Percentiles rank a stretch among this genome's conserved stretches.
These are phyloP conservation scores for Moricandia arvensis DNA, from an alignment of 345 rosid genomes.

Conservation along the genomic window DNA sequence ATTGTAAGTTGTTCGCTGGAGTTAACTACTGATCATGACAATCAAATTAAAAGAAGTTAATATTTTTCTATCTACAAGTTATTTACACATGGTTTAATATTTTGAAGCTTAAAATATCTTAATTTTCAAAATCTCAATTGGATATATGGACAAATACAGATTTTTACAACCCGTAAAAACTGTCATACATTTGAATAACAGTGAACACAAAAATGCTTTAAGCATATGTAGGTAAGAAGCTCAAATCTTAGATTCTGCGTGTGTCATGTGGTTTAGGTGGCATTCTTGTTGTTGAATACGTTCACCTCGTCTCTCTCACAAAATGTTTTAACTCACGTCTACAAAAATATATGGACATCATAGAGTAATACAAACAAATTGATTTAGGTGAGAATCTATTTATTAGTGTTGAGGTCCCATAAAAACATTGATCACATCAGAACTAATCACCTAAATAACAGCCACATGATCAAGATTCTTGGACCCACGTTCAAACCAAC, in stretches of 20 bases:
- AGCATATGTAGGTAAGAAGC: too few species aligned
- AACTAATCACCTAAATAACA: slow-evolving; percentile 20
- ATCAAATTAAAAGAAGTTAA: background rate
- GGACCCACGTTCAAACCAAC: slow-evolving; percentile 34
- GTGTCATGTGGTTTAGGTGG: background rate
- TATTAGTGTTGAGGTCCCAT: too few species aligned
- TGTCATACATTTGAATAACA: too few species aligned
- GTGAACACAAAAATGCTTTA: too few species aligned
- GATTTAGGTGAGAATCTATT: slow-evolving; percentile 18
- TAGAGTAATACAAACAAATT: slow-evolving; percentile 14
- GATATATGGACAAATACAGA: too few species aligned
- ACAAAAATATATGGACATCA: slow-evolving; percentile 1
- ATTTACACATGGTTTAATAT: background rate
- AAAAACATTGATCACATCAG: slow-evolving; percentile 18
- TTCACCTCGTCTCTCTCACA: slow-evolving; percentile 29
- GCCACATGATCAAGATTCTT: slow-evolving; percentile 29
- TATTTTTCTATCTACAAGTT: background rate
- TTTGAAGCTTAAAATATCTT: background rate
- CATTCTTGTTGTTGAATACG: slow-evolving; percentile 17
- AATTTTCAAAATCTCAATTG: too few species aligned
- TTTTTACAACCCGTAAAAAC: too few species aligned
- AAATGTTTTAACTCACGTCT: slow-evolving; percentile 14
- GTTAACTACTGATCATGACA: slow-evolving; percentile 24
- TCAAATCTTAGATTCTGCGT: too few species aligned
- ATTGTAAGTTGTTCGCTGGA: slow-evolving; percentile 19